A percentile compares a stretch with the other conserved stretches of the same genome.
Evolutionary conservation across 2,329 filamentous ascomycete species (phyloP).

Genomic region (Trichoderma citrinoviride): DNA sequence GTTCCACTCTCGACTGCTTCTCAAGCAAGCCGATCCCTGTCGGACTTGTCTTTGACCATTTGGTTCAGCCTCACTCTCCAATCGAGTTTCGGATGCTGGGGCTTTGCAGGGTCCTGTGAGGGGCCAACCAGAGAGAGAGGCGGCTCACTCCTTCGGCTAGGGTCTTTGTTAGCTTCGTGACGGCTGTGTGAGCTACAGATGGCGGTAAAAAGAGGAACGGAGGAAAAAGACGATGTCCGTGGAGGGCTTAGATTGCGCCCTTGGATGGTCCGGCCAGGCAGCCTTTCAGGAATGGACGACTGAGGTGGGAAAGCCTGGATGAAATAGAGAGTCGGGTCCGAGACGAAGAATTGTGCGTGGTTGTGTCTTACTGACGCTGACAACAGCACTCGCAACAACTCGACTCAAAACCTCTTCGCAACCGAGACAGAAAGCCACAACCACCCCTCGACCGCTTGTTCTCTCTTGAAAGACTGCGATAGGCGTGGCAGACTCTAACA

Average conservation of each 20-base stretch:
- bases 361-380: too few relatives aligned
- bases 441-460: neutral
- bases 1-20: neutral
- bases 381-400: too few relatives aligned
- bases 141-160: neutral
- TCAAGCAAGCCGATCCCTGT: neutral
- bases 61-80: constrained; percentile 18
- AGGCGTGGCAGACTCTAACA: constrained; percentile 1
- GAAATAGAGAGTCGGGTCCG: too few relatives aligned
- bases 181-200: constrained; percentile 17
- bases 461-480: neutral
- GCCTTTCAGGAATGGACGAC: neutral
- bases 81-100: neutral
- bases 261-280: neutral
- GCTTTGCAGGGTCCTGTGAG: neutral
- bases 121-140: neutral
- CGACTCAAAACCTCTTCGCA: neutral
- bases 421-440: neutral
- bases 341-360: too few relatives aligned
- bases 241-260: neutral
- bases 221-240: neutral
- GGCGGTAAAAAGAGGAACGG: constrained; percentile 9
- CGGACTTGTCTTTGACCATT: neutral
- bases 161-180: constrained; percentile 7
- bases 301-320: neutral